phyloP scores from a whole-genome alignment of 306 rosid species.

The Cucurbita pepo region DNA sequence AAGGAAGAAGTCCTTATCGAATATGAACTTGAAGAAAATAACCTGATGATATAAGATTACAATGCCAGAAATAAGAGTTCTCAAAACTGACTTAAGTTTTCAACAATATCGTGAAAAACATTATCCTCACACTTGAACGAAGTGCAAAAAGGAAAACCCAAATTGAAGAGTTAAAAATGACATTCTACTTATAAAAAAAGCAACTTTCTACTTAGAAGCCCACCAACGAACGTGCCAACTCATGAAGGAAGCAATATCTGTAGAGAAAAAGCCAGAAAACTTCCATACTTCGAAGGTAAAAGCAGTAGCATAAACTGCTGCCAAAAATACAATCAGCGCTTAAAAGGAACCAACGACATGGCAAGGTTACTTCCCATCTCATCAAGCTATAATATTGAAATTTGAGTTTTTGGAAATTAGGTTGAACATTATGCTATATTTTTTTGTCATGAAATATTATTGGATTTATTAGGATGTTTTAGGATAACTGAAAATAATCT shows the following conservation, averaged over 20 bases:
- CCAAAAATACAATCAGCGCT: background rate
- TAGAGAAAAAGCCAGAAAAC: background rate
- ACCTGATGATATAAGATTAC: background rate
- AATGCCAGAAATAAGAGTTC: background rate
- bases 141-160: background rate
- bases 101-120: background rate
- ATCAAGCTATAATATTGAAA: background rate
- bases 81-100: background rate
- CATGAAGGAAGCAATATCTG: background rate
- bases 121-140: background rate
- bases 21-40: background rate
- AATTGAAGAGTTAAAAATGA: too few species aligned
- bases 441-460: too few species aligned
- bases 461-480: too few species aligned
- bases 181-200: too few species aligned
- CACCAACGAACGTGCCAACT: background rate
- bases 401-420: too few species aligned
- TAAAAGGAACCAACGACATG: background rate
- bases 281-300: background rate
- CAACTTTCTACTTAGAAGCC: too few species aligned
- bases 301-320: background rate
- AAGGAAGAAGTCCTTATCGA: background rate
- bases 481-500: too few species aligned
- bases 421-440: too few species aligned
- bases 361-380: background rate